These are phyloP conservation scores for Zalaria sp. DNA, from an alignment of 2,329 filamentous ascomycete species.

Conservation along the genomic window DNA sequence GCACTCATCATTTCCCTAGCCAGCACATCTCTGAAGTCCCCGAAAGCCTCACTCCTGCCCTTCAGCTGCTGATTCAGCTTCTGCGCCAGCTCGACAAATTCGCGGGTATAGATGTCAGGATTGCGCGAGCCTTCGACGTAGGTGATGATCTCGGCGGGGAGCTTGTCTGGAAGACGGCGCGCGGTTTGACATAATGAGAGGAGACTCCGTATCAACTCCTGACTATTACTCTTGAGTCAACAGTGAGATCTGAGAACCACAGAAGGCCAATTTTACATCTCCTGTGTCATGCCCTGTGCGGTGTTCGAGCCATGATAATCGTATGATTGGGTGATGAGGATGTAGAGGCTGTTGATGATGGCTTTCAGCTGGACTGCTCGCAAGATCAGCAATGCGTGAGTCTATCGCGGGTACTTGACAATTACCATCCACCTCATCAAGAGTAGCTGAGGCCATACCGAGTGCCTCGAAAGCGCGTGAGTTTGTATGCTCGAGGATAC, in stretches of 20 bases:
- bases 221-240: conserved; percentile 22
- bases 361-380: conserved; percentile 39
- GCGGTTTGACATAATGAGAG: conserved; percentile 36
- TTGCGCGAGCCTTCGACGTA: conserved; percentile 51
- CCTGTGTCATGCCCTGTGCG: conserved; percentile 41
- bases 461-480: too few relatives aligned
- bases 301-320: conserved; percentile 45
- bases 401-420: background rate
- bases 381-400: background rate
- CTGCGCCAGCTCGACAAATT: conserved; percentile 51
- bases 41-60: conserved; percentile 46
- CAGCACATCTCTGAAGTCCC: conserved; percentile 42
- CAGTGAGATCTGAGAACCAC: background rate
- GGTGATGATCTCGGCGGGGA: conserved; percentile 48
- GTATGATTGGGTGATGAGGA: conserved; percentile 43
- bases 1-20: conserved; percentile 43
- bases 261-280: conserved; percentile 30
- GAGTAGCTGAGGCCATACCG: conserved; percentile 14
- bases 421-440: conserved; percentile 18
- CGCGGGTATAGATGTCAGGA: conserved; percentile 52
- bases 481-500: too few relatives aligned
- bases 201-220: conserved; percentile 36
- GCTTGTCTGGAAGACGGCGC: conserved; percentile 34
- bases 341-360: conserved; percentile 48
- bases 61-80: conserved; percentile 48